phyloP scores from a whole-genome alignment of 176 grass and related monocot species.

The Lolium multiflorum region DNA sequence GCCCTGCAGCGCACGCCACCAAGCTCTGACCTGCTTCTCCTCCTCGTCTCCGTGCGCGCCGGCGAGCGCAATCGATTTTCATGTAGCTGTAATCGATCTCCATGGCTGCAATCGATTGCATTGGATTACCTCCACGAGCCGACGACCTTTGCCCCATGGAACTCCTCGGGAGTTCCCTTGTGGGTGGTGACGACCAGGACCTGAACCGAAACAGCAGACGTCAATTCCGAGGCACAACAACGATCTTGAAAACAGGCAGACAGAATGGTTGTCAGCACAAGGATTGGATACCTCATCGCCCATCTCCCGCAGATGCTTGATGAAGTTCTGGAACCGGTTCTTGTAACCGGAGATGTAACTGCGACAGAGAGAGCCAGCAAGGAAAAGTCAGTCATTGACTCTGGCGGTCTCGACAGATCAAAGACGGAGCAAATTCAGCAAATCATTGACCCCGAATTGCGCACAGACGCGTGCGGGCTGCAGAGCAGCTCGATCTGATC shows the following conservation, averaged over 20 bases:
- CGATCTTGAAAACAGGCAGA: slow-evolving; percentile 5
- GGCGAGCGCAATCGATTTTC: too few species aligned
- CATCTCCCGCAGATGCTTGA: slow-evolving; percentile 96
- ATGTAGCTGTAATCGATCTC: too few species aligned
- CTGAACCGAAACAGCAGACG: slow-evolving; percentile 44
- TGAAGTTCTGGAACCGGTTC: slow-evolving; percentile 98
- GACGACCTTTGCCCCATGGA: slow-evolving; percentile 91
- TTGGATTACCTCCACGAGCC: slow-evolving; percentile 90
- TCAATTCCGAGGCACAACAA: slow-evolving; percentile 24
- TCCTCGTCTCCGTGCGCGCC: too few species aligned
- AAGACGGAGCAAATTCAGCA: neutral
- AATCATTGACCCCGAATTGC: slow-evolving; percentile 15
- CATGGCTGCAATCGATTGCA: too few species aligned
- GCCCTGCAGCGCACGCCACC: too few species aligned
- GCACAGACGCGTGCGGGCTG: neutral
- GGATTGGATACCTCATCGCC: slow-evolving; percentile 74
- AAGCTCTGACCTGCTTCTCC: too few species aligned
- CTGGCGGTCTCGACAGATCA: neutral
- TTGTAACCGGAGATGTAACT: slow-evolving; percentile 96
- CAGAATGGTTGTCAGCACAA: neutral
- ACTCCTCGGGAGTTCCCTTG: slow-evolving; percentile 88
- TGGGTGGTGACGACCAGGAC: slow-evolving; percentile 95
- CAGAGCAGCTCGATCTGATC: slow-evolving; percentile 47
- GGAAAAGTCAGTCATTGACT: slow-evolving; percentile 30
- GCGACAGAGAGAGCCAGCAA: slow-evolving; percentile 32